Evolutionary conservation across 352 stramenopile genomes (phyloP).

Genomic region (Pythium folliculosum): DNA sequence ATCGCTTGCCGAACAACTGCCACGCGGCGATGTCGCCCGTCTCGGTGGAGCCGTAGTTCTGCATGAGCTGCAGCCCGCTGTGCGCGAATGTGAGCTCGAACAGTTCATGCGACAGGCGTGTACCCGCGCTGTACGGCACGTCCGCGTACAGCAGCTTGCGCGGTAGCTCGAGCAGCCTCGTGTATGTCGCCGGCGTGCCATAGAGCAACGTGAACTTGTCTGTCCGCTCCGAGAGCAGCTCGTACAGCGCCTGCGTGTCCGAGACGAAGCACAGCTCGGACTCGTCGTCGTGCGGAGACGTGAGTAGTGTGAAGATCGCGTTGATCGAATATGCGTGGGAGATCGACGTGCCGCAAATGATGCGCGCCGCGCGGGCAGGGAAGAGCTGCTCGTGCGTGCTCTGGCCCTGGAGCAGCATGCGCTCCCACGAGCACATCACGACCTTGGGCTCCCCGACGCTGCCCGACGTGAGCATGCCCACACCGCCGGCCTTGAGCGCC

Average conservation of each 20-base stretch:
- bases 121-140: slow-evolving; percentile 74
- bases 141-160: slow-evolving; percentile 57
- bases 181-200: slow-evolving; percentile 82
- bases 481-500: slow-evolving; percentile 37
- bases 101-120: slow-evolving; percentile 51
- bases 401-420: slow-evolving; percentile 79
- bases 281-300: slow-evolving; percentile 54
- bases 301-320: slow-evolving; percentile 77
- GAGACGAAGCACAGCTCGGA: slow-evolving; percentile 76
- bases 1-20: slow-evolving; percentile 48
- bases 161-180: slow-evolving; percentile 53
- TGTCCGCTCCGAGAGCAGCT: slow-evolving; percentile 42
- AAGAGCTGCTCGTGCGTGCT: slow-evolving; percentile 79
- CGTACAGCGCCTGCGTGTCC: slow-evolving; percentile 48
- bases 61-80: slow-evolving; percentile 72
- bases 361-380: slow-evolving; percentile 49
- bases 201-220: slow-evolving; percentile 62
- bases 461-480: slow-evolving; percentile 85
- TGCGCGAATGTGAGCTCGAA: slow-evolving; percentile 52
- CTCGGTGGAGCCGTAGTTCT: slow-evolving; percentile 89
- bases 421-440: slow-evolving; percentile 70
- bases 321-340: slow-evolving; percentile 88
- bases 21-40: slow-evolving; percentile 80
- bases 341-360: slow-evolving; percentile 82
- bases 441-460: slow-evolving; percentile 81